phyloP scores from a whole-genome alignment of 1,139 yeast genomes.

The Kodamaea arcana region DNA sequence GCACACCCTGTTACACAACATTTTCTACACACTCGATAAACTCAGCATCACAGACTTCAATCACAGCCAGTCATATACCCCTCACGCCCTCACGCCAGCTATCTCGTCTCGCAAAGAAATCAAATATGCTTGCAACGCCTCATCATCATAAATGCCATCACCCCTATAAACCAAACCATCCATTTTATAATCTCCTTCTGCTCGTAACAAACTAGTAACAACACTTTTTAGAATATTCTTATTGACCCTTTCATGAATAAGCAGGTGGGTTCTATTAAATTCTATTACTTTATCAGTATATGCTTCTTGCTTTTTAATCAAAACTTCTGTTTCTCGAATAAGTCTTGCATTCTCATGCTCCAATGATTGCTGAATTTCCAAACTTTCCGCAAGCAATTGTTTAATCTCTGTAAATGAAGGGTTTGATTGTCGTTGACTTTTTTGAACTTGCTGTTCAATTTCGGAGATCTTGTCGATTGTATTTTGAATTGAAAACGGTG shows the following conservation, averaged over 20 bases:
- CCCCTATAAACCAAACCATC: background rate
- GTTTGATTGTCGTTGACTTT: background rate
- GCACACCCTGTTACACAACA: too few species aligned
- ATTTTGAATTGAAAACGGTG: constrained; percentile 2
- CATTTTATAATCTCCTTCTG: background rate
- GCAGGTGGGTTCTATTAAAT: constrained; percentile 4
- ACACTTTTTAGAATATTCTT: constrained; percentile 2
- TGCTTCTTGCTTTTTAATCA: constrained; percentile 8
- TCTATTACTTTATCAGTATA: constrained; percentile 7
- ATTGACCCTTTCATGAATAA: constrained; percentile 2
- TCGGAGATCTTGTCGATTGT: background rate
- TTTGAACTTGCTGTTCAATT: background rate
- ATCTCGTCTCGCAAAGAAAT: background rate
- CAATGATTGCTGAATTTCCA: constrained; percentile 2
- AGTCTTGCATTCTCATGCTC: constrained; percentile 4
- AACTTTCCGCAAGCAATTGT: constrained; percentile 1
- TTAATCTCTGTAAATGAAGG: background rate
- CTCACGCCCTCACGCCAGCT: too few species aligned
- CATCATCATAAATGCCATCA: background rate
- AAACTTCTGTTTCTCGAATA: constrained; percentile 9
- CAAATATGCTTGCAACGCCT: background rate
- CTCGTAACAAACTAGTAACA: background rate
- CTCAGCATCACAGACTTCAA: too few species aligned
- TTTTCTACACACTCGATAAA: too few species aligned
- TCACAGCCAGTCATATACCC: too few species aligned